phyloP scores from a whole-genome alignment of 2,329 filamentous ascomycete genomes.

The Madurella fahalii region DNA sequence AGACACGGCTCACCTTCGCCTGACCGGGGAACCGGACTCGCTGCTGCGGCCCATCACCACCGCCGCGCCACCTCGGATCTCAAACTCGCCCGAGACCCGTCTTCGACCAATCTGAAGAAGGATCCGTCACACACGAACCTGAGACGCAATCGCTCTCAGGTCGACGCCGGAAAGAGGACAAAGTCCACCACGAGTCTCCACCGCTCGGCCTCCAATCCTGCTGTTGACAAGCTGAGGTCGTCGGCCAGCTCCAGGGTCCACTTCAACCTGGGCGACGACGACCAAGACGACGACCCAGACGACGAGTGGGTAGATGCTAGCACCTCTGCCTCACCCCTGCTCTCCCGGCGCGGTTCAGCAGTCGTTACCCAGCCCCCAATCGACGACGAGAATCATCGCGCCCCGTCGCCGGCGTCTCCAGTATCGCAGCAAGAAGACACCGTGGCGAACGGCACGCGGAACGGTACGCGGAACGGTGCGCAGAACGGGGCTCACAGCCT shows the following conservation, averaged over 20 bases:
- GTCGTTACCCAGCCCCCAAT: constrained; percentile 29
- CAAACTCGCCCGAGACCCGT: constrained; percentile 44
- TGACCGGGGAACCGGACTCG: constrained; percentile 32
- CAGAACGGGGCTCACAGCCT: constrained; percentile 16
- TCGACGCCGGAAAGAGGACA: constrained; percentile 49
- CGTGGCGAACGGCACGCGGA: not conserved
- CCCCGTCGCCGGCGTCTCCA: constrained; percentile 13
- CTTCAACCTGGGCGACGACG: constrained; percentile 57
- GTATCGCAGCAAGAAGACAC: constrained; percentile 12
- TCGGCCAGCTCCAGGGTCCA: constrained; percentile 46
- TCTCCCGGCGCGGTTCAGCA: constrained; percentile 48
- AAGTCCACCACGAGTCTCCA: constrained; percentile 52
- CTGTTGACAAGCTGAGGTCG: constrained; percentile 42
- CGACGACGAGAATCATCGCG: constrained; percentile 17
- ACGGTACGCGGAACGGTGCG: constrained; percentile 1
- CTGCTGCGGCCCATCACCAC: constrained; percentile 35
- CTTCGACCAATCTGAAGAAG: constrained; percentile 45
- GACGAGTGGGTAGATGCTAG: constrained; percentile 67
- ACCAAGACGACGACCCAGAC: constrained; percentile 38
- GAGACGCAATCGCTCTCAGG: constrained; percentile 58
- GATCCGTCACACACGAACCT: constrained; percentile 52
- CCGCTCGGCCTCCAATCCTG: constrained; percentile 48
- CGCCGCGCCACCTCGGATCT: constrained; percentile 50
- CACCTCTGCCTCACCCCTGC: constrained; percentile 57
- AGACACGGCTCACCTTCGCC: constrained; percentile 43